Evolutionary conservation across 768 basidiomycete genomes (phyloP), one percentile per base, ranked within the genome.

Genomic region (Lactifluus piperatus): DNA sequence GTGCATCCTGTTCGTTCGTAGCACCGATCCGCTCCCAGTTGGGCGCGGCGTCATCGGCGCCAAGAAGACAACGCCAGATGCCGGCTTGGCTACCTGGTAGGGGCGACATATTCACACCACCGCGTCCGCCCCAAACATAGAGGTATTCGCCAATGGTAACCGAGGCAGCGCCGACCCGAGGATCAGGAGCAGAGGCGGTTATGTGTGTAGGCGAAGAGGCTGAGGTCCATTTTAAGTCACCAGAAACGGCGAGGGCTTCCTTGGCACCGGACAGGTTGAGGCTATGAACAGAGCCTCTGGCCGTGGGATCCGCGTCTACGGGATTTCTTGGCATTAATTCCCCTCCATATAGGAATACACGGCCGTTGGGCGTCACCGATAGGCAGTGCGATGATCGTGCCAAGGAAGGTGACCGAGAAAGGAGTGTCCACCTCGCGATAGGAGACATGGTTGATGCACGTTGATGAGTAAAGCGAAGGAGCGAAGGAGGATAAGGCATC

Each of bases 91-190:
- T 57, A 2, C 24, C 54, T 9, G 66, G 65, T 18, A 78, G 66
- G 3, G 75, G 74, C 0, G 69, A 67, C 75, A 74, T 73, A 26
- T 71, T 70, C 16, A 67, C 63, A 2, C 75, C 77, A 1, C 76
- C 76, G 18, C 78, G 71, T 4, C 79, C 77, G 4, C 77, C 78
- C 73, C 77, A 80, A 45, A 78, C 48, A 61, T 77, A 76, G 45
- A 77, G 63, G 47, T 56, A 9, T 3, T 41, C 39, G 45, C 24
- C 68, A 60, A 18, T 74, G 62, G 54, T 6, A 8, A 43, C 41
- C 26, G 49, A n/a, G 58, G 52, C 53, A 20, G 64, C 58, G 26
- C 45, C 58, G 27, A 58, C 41, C 11, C 47, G 11, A 2, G 54
- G 26, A 7, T 48, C 37, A 41, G 53, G 30, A 51, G 27, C 7